Evolutionary conservation across 176 grass and related monocot species (phyloP), one percentile per base, ranked within the genome.

Genomic region (Musa beccarii): DNA sequence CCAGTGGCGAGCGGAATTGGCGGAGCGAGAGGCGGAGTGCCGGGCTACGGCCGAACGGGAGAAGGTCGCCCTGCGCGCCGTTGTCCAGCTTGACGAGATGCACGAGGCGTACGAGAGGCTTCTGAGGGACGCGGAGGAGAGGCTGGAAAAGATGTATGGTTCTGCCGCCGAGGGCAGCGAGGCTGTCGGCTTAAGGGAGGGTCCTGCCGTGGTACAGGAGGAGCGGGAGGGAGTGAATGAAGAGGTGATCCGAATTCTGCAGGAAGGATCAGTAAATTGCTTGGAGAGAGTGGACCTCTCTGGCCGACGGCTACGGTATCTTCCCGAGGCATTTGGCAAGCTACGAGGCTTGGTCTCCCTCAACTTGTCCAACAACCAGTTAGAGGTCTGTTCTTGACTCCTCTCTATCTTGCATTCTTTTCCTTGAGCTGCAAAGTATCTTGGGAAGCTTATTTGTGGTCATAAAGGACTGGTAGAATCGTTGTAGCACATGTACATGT

Each of bases 211-310:
- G 24, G 23, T 1, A 16, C 52, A 74, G 52, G 72, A 74, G 25
- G 83, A 76, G 53, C 79, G 68, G 14, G 82, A 66, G 19, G 54
- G 22, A 24, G 78, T 85, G 29, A 84, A 89, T 25, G 87, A 90
- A 11, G 90, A 90, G 85, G 93, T 97, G 61, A 87, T 89, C 74
- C 71, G 74, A 74, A 76, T 97, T 77, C 77, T 93, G 78, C 83
- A 79, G 71, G 81, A 87, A 59, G 86, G 79, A 52, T 83, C 82
- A 63, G 82, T 83, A 43, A 84, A 65, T 80, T 15, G 80, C 56
- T 56, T 91, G 29, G 86, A 90, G 73, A 72, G 86, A 51, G 86
- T 93, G n/a, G 34, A 77, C 72, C 66, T 77, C 13, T 59, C 80
- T n/a, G n/a, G 28, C 7, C 53, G 63, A 29, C 75, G 29, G 62